Conservation (phyloP, 2,329 filamentous ascomycete genomes). For the Orbilia quercus region DNA sequence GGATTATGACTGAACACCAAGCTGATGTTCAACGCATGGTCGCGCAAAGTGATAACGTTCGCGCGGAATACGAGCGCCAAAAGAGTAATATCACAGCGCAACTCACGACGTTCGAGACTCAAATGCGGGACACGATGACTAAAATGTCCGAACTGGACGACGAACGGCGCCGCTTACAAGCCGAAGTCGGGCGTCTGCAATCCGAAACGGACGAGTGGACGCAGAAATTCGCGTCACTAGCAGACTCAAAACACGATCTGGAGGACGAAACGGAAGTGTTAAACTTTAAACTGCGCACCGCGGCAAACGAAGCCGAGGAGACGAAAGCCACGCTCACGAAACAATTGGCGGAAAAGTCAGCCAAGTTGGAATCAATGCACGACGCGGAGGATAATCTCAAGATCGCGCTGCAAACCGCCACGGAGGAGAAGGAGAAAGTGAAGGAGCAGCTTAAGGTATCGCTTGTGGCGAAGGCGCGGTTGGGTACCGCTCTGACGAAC, state of each 20-base stretch:
- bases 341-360: conserved; percentile 10
- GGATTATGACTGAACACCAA: conserved; percentile 6
- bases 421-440: conserved; percentile 32
- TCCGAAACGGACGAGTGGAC: conserved; percentile 9
- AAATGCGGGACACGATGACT: conserved; percentile 5
- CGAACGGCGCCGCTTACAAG: conserved; percentile 1
- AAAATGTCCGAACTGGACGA: conserved; percentile 1
- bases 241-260: not conserved
- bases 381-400: conserved; percentile 23
- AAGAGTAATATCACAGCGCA: conserved; percentile 20
- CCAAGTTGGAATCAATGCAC: conserved; percentile 20
- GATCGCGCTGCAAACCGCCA: conserved; percentile 16
- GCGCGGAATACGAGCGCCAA: conserved; percentile 25
- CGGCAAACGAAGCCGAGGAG: not conserved
- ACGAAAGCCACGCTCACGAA: too few species aligned
- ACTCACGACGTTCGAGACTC: not conserved
- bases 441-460: conserved; percentile 14
- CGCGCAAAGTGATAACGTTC: conserved; percentile 8
- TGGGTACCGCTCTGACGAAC: conserved; percentile 6
- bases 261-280: conserved; percentile 18
- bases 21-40: conserved; percentile 7
- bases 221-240: not conserved
- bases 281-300: conserved; percentile 19
- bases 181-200: conserved; percentile 11
- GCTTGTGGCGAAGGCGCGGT: conserved; percentile 7